Evolutionary conservation across 1,139 yeast genomes (phyloP).

Genomic region (Yamadazyma diospyri): DNA sequence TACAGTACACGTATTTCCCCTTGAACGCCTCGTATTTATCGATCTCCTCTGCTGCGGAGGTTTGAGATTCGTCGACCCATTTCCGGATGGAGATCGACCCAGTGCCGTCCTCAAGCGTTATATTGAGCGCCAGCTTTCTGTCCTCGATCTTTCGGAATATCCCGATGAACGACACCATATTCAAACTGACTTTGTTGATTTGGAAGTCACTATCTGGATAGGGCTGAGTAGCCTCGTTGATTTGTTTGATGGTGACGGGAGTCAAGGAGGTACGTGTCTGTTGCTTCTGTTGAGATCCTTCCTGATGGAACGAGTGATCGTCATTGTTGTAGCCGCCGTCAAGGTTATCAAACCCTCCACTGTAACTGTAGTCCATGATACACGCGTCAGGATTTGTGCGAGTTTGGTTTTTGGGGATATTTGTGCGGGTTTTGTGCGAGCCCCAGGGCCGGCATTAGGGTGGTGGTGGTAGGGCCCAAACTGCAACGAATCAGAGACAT

Average conservation of each 20-base stretch:
- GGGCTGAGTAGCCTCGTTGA: conserved; percentile 60
- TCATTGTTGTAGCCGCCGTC: conserved; percentile 37
- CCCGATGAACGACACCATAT: conserved; percentile 62
- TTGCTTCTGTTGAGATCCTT: conserved; percentile 29
- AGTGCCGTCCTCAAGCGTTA: conserved; percentile 82
- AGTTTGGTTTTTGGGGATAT: too few species aligned
- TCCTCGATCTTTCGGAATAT: conserved; percentile 54
- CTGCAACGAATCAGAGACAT: too few species aligned
- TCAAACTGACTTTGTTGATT: conserved; percentile 60
- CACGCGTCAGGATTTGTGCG: conserved; percentile 6
- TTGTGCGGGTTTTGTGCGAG: too few species aligned
- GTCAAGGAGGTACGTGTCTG: conserved; percentile 50
- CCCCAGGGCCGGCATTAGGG: too few species aligned
- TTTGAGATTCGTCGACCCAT: conserved; percentile 59
- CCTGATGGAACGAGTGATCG: conserved; percentile 13
- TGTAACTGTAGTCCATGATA: conserved; percentile 4
- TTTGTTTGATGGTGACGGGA: conserved; percentile 83
- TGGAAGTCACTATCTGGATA: conserved; percentile 75
- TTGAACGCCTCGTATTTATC: conserved; percentile 30
- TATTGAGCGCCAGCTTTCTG: conserved; percentile 48
- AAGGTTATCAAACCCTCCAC: conserved; percentile 20
- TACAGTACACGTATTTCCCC: conserved; percentile 59
- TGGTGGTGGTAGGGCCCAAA: too few species aligned
- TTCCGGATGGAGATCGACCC: conserved; percentile 68
- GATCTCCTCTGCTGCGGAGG: conserved; percentile 30